These are phyloP conservation scores for Seiridium unicorne DNA, from an alignment of 2,329 filamentous ascomycete species.

Conservation along the genomic window DNA sequence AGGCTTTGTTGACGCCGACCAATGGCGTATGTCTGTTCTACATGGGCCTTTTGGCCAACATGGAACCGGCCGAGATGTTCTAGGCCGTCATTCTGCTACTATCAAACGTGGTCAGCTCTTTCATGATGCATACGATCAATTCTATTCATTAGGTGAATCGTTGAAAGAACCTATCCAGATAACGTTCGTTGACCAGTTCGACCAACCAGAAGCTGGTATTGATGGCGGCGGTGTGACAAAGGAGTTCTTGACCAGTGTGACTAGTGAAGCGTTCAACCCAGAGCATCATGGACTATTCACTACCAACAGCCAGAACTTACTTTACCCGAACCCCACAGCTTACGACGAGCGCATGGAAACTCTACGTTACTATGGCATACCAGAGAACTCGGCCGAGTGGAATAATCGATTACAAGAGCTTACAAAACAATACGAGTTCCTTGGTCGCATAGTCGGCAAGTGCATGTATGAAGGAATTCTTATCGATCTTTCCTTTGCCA, in stretches of 20 bases:
- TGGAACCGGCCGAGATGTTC: slow-evolving; percentile 30
- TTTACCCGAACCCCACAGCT: slow-evolving; percentile 83
- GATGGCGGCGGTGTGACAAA: slow-evolving; percentile 97
- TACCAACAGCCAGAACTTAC: slow-evolving; percentile 79
- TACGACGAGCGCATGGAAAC: slow-evolving; percentile 66
- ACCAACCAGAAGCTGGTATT: slow-evolving; percentile 84
- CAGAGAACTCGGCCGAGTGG: slow-evolving; percentile 43
- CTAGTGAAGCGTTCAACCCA: slow-evolving; percentile 72
- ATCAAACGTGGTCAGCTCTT: slow-evolving; percentile 80
- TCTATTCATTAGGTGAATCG: slow-evolving; percentile 76
- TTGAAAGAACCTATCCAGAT: slow-evolving; percentile 96
- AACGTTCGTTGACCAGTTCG: slow-evolving; percentile 91
- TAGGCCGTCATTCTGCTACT: slow-evolving; percentile 69
- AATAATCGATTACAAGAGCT: slow-evolving; percentile 57
- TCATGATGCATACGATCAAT: slow-evolving; percentile 79
- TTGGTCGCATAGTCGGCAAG: slow-evolving; percentile 91
- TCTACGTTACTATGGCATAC: slow-evolving; percentile 49
- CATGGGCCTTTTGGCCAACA: slow-evolving; percentile 26
- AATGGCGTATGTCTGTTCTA: slow-evolving; percentile 66
- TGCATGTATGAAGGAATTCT: slow-evolving; percentile 97
- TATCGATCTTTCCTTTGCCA: slow-evolving; percentile 87
- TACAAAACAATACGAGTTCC: slow-evolving; percentile 79
- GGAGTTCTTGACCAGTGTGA: slow-evolving; percentile 89
- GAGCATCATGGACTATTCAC: slow-evolving; percentile 66
- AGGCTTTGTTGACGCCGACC: slow-evolving; percentile 69